Evolutionary conservation across 2,329 filamentous ascomycete species (phyloP).

Genomic region (Sporothrix inflata): DNA sequence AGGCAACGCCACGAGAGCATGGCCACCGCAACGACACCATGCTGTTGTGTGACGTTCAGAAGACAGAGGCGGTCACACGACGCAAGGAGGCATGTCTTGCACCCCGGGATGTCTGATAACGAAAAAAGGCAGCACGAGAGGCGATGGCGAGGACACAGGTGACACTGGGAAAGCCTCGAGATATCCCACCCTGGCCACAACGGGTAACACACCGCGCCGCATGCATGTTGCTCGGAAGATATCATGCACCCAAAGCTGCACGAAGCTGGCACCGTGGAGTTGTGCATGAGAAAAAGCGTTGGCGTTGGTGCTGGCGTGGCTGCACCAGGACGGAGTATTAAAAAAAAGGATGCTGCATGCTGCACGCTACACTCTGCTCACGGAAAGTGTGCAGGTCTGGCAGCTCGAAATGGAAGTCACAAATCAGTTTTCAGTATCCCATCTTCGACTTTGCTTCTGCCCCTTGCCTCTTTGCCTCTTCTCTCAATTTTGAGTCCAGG

Average conservation of each 20-base stretch:
- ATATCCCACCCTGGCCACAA: conserved; percentile 13
- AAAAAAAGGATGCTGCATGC: too few relatives aligned
- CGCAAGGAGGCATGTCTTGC: background rate
- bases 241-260: conserved; percentile 19
- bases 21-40: background rate
- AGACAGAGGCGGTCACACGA: background rate
- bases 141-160: background rate
- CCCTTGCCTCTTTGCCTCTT: background rate
- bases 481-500: background rate
- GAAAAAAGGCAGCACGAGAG: background rate
- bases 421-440: background rate
- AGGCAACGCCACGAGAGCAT: background rate
- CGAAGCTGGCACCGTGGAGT: conserved; percentile 4
- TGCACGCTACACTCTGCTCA: background rate
- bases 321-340: background rate
- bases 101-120: background rate
- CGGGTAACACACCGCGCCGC: conserved; percentile 18
- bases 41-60: background rate
- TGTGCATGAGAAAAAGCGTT: conserved; percentile 3
- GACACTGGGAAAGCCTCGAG: background rate
- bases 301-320: background rate
- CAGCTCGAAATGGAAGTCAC: background rate
- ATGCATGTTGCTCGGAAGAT: conserved; percentile 20
- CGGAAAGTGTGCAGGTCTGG: background rate
- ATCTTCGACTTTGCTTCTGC: background rate